Evolutionary conservation across 805 yeast genomes (phyloP), one percentile per base, ranked within the genome.

Genomic region (Saturnispora besseyi): DNA sequence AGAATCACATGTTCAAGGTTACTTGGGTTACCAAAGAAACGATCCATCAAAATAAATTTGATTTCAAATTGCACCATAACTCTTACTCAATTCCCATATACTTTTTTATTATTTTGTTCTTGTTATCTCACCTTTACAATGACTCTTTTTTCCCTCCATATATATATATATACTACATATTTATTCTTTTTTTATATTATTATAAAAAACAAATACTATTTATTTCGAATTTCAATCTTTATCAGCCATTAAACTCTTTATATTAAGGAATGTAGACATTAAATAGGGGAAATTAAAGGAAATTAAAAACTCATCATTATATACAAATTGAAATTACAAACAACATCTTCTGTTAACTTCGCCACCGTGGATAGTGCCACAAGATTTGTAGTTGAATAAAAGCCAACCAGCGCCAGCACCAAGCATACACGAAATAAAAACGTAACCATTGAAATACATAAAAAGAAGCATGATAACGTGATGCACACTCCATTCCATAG

Each of bases 11-110:
- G 75, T 83, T 53, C 76, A 78, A 57, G 95, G 95, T 41, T 85
- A 75, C 69, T 70, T 81, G 62, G 91, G 88, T n/a, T 85, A 86
- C 71, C 95, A 87, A 71, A 83, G 87, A 76, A 86, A 86, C 69
- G 95, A 86, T 63, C 93, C 91, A 42, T 73, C 86, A 34, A 84
- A 85, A 70, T 84, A 70, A 64, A 21, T 29, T 8, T 8, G 13
- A 43, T 22, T 9, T 21, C 36, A 29, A 8, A 26, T 26, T 26
- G 9, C 29, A 26, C 29, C 29, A 26, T 26, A 26, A 26, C 18
- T 33, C 13, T 18, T 33, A 33, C 22, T 22, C 40, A 36, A 36
- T 36, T 36, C 40, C 13, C 24, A 36, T 36, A 36, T 5, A n/a
- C 24, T 36, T 18, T 36, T 18, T 18, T 18, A 18, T 36, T 21